Conservation (phyloP, 805 yeast species). For the Pichia kluyveri region DNA sequence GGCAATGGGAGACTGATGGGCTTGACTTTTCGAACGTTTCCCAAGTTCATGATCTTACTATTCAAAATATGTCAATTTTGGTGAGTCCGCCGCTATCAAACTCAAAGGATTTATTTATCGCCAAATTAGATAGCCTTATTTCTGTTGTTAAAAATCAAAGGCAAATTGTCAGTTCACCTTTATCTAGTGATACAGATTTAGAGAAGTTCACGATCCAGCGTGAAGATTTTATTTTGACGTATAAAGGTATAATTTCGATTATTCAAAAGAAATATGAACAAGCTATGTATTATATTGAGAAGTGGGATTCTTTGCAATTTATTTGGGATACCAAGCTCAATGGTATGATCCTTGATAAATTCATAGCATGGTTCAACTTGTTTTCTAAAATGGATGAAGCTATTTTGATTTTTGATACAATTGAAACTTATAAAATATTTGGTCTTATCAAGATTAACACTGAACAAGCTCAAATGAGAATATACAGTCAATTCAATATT, state of each 20-base stretch:
- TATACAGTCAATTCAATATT: slow-evolving; percentile 39
- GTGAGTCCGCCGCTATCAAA: slow-evolving; percentile 30
- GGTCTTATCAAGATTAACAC: slow-evolving; percentile 38
- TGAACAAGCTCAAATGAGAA: slow-evolving; percentile 43
- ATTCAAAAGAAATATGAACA: neutral
- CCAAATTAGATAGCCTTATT: slow-evolving; percentile 18
- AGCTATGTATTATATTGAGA: neutral
- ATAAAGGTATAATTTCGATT: neutral
- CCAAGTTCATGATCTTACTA: slow-evolving; percentile 26
- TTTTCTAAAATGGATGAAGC: slow-evolving; percentile 35
- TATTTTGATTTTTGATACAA: slow-evolving; percentile 41
- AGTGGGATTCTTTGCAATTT: slow-evolving; percentile 48
- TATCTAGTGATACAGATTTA: slow-evolving; percentile 3
- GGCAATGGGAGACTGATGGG: slow-evolving; percentile 18
- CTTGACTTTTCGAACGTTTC: neutral
- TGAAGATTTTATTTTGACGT: slow-evolving; percentile 10
- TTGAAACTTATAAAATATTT: slow-evolving; percentile 30
- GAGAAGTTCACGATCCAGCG: neutral
- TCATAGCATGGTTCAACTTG: slow-evolving; percentile 40
- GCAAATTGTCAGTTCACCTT: slow-evolving; percentile 13
- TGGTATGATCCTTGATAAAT: slow-evolving; percentile 27
- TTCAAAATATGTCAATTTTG: slow-evolving; percentile 29
- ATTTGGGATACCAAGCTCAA: slow-evolving; percentile 47
- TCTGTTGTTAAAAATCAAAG: slow-evolving; percentile 20
- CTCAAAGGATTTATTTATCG: slow-evolving; percentile 26